These are phyloP conservation scores for Coprinopsis sp. DNA, from an alignment of 768 basidiomycete species.

Conservation along the genomic window DNA sequence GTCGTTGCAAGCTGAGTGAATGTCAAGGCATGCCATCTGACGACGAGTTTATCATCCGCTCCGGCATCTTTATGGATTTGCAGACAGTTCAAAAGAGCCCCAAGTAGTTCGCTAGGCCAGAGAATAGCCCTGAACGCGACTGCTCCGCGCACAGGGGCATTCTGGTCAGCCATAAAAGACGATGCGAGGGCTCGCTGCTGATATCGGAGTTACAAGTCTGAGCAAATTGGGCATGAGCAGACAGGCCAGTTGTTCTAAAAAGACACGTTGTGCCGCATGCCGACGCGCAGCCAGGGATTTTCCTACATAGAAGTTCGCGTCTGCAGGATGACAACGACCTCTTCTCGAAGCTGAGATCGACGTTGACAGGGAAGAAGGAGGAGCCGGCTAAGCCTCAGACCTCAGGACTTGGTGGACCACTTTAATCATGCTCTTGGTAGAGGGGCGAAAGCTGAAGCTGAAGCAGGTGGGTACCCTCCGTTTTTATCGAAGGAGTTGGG, in stretches of 20 bases:
- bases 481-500: background rate
- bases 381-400: constrained; percentile 13
- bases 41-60: too few relatives aligned
- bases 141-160: too few relatives aligned
- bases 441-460: constrained; percentile 19
- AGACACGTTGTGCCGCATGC: background rate
- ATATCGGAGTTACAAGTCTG: too few relatives aligned
- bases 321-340: constrained; percentile 3
- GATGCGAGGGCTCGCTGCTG: constrained; percentile 26
- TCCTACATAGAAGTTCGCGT: background rate
- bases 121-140: too few relatives aligned
- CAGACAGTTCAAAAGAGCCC: too few relatives aligned
- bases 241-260: background rate
- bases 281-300: background rate
- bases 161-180: constrained; percentile 91
- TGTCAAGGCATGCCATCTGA: too few relatives aligned
- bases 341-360: constrained; percentile 11
- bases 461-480: constrained; percentile 16
- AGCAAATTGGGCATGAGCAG: too few relatives aligned
- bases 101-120: too few relatives aligned
- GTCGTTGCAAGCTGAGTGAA: too few relatives aligned
- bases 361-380: constrained; percentile 11
- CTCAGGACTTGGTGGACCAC: constrained; percentile 10
- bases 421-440: constrained; percentile 22
- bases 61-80: too few relatives aligned